Evolutionary conservation across 805 yeast species (phyloP).

Genomic region (Schizosaccharomyces osmophilus): DNA sequence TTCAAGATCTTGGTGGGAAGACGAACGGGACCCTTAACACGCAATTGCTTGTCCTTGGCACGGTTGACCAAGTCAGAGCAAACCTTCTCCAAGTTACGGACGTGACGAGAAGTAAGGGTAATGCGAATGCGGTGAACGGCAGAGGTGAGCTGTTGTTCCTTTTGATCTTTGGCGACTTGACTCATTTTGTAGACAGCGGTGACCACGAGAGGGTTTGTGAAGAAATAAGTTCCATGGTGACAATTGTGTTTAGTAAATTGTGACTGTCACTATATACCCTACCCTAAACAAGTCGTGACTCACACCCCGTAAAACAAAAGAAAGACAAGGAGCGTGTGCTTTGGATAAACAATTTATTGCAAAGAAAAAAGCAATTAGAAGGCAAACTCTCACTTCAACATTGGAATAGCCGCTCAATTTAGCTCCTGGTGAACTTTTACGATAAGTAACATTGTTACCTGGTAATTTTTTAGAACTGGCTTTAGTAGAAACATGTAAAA

Average conservation of each 20-base stretch:
- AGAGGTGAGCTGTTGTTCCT: conserved; percentile 8
- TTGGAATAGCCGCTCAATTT: too few relatives aligned
- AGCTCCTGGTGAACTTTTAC: too few relatives aligned
- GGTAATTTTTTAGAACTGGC: too few relatives aligned
- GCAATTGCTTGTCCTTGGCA: conserved; percentile 59
- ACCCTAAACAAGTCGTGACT: neutral
- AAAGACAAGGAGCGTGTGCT: too few relatives aligned
- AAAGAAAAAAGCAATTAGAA: too few relatives aligned
- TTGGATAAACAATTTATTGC: too few relatives aligned
- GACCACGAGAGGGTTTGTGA: conserved; percentile 1
- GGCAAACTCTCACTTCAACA: too few relatives aligned
- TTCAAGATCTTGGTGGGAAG: conserved; percentile 96
- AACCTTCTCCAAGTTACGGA: conserved; percentile 90
- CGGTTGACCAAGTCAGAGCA: conserved; percentile 71
- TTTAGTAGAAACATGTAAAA: too few relatives aligned
- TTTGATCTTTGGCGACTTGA: conserved; percentile 5
- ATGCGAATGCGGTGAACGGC: conserved; percentile 79
- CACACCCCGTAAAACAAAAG: too few relatives aligned
- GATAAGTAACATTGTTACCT: too few relatives aligned
- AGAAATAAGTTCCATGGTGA: neutral
- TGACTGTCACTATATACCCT: neutral
- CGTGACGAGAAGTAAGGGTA: conserved; percentile 96
- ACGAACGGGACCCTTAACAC: conserved; percentile 98
- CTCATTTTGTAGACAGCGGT: conserved; percentile 3
- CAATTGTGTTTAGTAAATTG: neutral